Conservation (phyloP, 2,329 filamentous ascomycete species). For the Lasiodiplodia sp. region DNA sequence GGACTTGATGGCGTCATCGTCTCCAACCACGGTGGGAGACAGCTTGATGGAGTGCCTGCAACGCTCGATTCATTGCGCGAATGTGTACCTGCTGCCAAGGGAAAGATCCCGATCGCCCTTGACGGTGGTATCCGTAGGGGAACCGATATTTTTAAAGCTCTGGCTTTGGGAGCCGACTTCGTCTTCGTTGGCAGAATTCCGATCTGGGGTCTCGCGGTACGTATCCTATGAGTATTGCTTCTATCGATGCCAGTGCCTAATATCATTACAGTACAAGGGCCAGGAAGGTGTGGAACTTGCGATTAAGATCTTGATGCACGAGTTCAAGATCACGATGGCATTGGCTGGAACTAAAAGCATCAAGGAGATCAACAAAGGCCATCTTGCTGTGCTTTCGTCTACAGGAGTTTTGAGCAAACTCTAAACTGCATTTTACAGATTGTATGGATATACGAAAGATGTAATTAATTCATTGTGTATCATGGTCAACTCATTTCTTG, state of each 20-base stretch:
- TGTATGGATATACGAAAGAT: background rate
- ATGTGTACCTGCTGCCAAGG: conserved; percentile 58
- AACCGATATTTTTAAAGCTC: conserved; percentile 59
- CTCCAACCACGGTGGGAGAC: conserved; percentile 61
- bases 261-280: conserved; percentile 43
- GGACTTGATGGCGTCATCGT: conserved; percentile 60
- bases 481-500: too few relatives aligned
- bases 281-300: conserved; percentile 51
- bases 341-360: conserved; percentile 36
- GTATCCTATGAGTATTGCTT: conserved; percentile 24
- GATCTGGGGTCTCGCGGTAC: conserved; percentile 52
- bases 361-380: conserved; percentile 29
- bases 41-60: conserved; percentile 59
- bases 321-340: conserved; percentile 41
- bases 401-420: conserved; percentile 21
- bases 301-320: conserved; percentile 49
- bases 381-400: conserved; percentile 11
- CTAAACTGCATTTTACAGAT: background rate
- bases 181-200: conserved; percentile 66
- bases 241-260: background rate
- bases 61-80: conserved; percentile 63
- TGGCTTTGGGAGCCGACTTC: conserved; percentile 64
- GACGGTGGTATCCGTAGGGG: conserved; percentile 60
- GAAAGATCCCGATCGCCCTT: conserved; percentile 52
- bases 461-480: background rate